phyloP scores from a whole-genome alignment of 805 yeast species.

The Tetrapisispora pingtungensis region DNA sequence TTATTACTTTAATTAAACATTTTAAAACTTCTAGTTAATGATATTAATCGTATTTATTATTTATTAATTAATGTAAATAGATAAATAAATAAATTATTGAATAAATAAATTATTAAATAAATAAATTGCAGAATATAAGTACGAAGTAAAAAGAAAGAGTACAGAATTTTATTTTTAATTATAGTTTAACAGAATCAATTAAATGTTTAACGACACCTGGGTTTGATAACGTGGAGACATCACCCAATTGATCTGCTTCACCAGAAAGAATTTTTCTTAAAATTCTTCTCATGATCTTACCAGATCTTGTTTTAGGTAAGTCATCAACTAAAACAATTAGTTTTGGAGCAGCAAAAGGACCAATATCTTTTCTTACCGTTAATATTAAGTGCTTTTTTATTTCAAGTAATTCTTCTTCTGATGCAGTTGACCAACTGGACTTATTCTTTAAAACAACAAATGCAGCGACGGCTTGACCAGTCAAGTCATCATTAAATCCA shows the following conservation, averaged over 20 bases:
- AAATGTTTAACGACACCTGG: constrained; percentile 64
- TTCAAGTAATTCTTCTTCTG: constrained; percentile 38
- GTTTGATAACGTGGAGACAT: constrained; percentile 65
- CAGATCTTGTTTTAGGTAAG: constrained; percentile 79
- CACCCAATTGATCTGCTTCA: constrained; percentile 76
- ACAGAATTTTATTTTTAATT: neutral
- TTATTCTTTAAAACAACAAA: constrained; percentile 63
- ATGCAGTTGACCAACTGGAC: constrained; percentile 23
- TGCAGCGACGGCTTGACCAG: constrained; percentile 82
- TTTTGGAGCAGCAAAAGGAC: constrained; percentile 83
- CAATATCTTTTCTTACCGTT: constrained; percentile 69
- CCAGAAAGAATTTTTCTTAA: constrained; percentile 65
- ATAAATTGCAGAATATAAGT: neutral
- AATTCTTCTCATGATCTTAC: constrained; percentile 81
- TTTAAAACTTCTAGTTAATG: too few species aligned
- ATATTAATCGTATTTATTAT: too few species aligned
- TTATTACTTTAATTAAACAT: too few species aligned
- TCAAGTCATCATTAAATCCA: constrained; percentile 72
- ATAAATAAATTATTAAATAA: too few species aligned
- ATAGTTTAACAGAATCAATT: constrained; percentile 40
- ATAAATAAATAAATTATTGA: too few species aligned
- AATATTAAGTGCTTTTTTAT: constrained; percentile 54
- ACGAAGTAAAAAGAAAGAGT: too few species aligned
- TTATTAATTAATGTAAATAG: neutral
- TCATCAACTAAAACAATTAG: constrained; percentile 61